Conservation (phyloP, 106 monocot genomes). For the Dendrobium officinale region DNA sequence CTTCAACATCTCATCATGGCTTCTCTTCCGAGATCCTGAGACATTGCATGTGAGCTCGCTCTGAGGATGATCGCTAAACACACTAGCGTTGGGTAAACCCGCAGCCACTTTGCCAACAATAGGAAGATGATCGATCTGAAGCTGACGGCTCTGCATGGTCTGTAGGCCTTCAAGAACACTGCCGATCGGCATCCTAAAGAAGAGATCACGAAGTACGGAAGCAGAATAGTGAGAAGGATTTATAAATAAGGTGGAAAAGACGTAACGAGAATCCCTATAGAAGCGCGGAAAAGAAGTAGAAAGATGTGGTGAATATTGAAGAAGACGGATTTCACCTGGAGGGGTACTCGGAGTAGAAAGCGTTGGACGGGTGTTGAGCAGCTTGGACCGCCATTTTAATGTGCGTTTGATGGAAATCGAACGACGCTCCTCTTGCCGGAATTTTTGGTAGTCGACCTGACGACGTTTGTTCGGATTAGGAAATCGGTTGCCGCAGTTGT, state of each 20-base stretch:
- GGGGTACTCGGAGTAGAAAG: conserved; percentile 27
- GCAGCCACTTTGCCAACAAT: not conserved
- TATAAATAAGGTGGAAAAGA: not conserved
- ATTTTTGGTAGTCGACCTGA: not conserved
- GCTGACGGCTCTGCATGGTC: not conserved
- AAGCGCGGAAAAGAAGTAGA: not conserved
- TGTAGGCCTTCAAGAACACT: conserved; percentile 3
- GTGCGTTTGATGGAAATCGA: not conserved
- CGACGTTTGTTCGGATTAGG: not conserved
- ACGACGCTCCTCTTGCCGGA: too few relatives aligned
- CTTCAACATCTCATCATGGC: not conserved
- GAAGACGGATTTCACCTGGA: conserved; percentile 9
- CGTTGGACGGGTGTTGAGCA: conserved; percentile 28
- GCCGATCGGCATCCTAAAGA: not conserved
- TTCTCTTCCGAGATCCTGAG: conserved; percentile 20
- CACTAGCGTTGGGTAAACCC: conserved; percentile 1
- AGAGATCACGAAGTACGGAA: not conserved
- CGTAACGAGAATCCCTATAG: not conserved
- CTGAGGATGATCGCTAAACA: conserved; percentile 21
- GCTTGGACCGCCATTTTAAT: conserved; percentile 43
- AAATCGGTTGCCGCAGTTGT: not conserved
- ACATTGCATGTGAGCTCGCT: conserved; percentile 46
- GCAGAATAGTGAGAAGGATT: not conserved
- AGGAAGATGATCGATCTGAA: not conserved
- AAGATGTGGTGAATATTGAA: not conserved